Base-by-base conservation (phyloP, 768 basidiomycete genomes). In the Dacryopinax spathularia region DNA sequence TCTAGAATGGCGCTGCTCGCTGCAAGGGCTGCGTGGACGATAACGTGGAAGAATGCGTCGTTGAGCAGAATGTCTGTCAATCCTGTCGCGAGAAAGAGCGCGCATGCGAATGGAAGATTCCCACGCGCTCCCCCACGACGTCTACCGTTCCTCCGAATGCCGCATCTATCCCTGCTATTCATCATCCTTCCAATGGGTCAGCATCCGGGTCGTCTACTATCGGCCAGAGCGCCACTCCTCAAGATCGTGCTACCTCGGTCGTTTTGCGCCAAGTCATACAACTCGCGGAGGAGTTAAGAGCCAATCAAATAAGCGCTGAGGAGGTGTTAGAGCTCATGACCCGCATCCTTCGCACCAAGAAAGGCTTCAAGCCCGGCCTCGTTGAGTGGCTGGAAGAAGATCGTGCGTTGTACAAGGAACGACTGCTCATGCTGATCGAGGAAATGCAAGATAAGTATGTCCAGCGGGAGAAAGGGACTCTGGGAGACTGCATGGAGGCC, bases 361-460 rank as follows among this genome's bases (percentile, higher is more conserved):
- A 56, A 29, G 48, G 48, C 9, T 56, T 56, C 48, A 56, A 31
- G 48, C 48, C 48, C 10, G 48, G 48, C 22, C 48, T 56, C 7
- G 48, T 56, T 10, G 48, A 56, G 31, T 56, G 48, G 48, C 48
- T 56, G 3, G 48, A 56, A 31, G 48, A 56, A 56, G 48, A 56
- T 18, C 12, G 48, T 22, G 13, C 5, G 29, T 18, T 56, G 5
- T 56, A 56, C 48, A 56, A 56, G 48, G 48, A 56, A 18, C 48
- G 48, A 7, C 48, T 56, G 48, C 25, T 56, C 13, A 15, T 56
- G 25, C 29, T 56, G 29, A 56, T 56, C 31, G 48, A 56, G 20
- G 48, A 56, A 20, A 56, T 56, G 48, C 48, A 56, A 31, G 48
- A 25, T 22, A 56, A 56, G 48, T 56, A 56, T 29, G 48, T 56